phyloP scores from a whole-genome alignment of 768 basidiomycete species.

The Trametes coccinea region DNA sequence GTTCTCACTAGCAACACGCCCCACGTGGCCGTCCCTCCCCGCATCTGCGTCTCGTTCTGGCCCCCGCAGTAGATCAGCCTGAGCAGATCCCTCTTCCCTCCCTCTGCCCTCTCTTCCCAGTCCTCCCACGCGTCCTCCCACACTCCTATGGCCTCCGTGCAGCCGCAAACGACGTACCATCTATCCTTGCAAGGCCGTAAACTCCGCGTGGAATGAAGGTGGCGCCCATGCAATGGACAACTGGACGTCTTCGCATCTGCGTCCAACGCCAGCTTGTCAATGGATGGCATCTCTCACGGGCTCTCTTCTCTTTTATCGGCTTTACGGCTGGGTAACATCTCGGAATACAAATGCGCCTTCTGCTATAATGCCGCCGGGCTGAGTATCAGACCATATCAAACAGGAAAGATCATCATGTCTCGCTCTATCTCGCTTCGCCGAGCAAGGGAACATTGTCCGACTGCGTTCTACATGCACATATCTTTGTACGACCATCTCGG shows the following conservation, averaged over 20 bases:
- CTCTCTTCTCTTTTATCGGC: not conserved
- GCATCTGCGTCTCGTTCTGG: not conserved
- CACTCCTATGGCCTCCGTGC: not conserved
- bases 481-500: no score
- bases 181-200: not conserved
- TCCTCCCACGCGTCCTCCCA: not conserved
- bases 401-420: no score
- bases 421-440: no score
- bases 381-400: no score
- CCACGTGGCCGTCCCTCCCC: constrained; percentile 4
- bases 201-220: not conserved
- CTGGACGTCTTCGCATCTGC: not conserved
- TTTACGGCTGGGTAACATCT: no score
- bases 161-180: not conserved
- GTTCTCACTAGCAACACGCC: not conserved
- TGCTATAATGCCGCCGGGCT: no score
- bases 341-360: no score
- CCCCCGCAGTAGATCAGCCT: not conserved
- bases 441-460: no score
- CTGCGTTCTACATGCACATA: no score
- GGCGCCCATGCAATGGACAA: not conserved
- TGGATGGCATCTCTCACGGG: not conserved
- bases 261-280: not conserved
- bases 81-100: not conserved
- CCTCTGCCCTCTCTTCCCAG: not conserved